These are phyloP conservation scores for Hanseniaspora uvarum DNA, from an alignment of 1,139 yeast genomes.

Conservation along the genomic window DNA sequence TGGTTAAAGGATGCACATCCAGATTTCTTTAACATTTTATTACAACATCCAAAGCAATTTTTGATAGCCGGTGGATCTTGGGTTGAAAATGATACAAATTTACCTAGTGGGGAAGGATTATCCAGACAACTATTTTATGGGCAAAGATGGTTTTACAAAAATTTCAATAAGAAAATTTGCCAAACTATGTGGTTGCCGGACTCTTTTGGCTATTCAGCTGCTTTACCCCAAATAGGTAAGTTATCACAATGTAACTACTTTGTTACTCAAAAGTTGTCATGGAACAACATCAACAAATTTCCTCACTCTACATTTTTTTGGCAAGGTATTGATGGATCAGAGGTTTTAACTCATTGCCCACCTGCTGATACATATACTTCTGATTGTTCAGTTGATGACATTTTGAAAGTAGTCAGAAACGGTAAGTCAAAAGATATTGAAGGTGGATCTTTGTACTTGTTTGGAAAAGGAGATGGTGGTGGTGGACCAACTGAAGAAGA, in stretches of 20 bases:
- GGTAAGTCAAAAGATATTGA: conserved; percentile 76
- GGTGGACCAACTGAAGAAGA: conserved; percentile 94
- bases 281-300: conserved; percentile 88
- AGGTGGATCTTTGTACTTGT: conserved; percentile 69
- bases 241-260: conserved; percentile 73
- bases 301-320: conserved; percentile 89
- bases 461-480: conserved; percentile 96
- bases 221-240: conserved; percentile 85
- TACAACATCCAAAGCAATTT: conserved; percentile 54
- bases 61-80: conserved; percentile 74
- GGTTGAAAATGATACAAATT: conserved; percentile 95
- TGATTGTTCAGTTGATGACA: conserved; percentile 84
- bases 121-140: conserved; percentile 83
- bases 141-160: conserved; percentile 67
- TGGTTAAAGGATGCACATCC: conserved; percentile 87
- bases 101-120: conserved; percentile 86
- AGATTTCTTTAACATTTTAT: conserved; percentile 50
- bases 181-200: conserved; percentile 75
- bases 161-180: conserved; percentile 46
- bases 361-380: conserved; percentile 95
- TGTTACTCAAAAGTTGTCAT: conserved; percentile 83
- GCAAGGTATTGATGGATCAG: conserved; percentile 90
- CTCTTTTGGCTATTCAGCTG: conserved; percentile 92
- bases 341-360: conserved; percentile 92
- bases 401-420: conserved; percentile 62